These are phyloP conservation scores for Trichoderma arundinaceum DNA, from an alignment of 2,329 filamentous ascomycete genomes.

Conservation along the genomic window DNA sequence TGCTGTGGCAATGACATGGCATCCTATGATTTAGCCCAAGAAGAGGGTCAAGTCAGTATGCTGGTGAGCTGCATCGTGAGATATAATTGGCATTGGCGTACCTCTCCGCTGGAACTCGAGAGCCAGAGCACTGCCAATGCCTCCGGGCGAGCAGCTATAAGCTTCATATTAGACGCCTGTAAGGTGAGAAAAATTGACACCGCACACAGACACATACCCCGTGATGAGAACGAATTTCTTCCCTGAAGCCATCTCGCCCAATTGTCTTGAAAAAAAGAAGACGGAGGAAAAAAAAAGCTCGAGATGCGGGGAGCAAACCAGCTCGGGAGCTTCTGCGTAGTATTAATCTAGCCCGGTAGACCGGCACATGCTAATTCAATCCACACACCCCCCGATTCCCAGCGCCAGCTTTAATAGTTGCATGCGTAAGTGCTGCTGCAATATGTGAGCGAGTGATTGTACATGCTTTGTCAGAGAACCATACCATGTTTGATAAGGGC, in stretches of 20 bases:
- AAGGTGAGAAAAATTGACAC: background rate
- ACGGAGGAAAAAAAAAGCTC: background rate
- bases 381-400: background rate
- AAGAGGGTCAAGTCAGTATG: background rate
- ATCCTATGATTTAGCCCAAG: constrained; percentile 35
- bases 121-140: constrained; percentile 62
- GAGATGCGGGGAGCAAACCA: constrained; percentile 7
- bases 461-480: too few relatives aligned
- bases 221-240: constrained; percentile 57
- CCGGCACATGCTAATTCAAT: constrained; percentile 6
- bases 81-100: constrained; percentile 35
- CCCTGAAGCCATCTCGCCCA: constrained; percentile 34
- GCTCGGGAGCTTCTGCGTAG: background rate
- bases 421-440: too few relatives aligned
- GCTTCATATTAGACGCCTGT: constrained; percentile 3
- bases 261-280: background rate
- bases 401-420: background rate
- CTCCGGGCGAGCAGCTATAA: constrained; percentile 61
- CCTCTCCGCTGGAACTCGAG: constrained; percentile 59
- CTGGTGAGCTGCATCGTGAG: background rate
- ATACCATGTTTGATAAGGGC: too few relatives aligned
- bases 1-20: constrained; percentile 62
- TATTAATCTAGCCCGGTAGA: background rate
- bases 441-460: too few relatives aligned
- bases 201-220: constrained; percentile 47